These are phyloP conservation scores for Rhododendron molle DNA, from an alignment of 148 eudicot species.

Conservation along the genomic window DNA sequence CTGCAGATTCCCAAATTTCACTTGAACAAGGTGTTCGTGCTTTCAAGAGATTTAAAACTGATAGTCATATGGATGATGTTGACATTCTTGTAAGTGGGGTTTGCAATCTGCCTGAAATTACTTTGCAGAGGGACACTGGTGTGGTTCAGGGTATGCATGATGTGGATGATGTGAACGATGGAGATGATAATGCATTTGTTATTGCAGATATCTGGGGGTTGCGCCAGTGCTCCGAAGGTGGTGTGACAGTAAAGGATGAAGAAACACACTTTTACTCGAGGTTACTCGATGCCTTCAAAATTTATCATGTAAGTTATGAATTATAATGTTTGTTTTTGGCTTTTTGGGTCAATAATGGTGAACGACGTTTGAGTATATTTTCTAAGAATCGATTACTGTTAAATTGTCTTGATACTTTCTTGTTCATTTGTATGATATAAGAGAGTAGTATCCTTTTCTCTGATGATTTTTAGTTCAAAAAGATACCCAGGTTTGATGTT, in stretches of 20 bases:
- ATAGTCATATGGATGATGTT: constrained; percentile 32
- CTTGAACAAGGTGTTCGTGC: constrained; percentile 16
- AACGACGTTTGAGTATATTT: neutral
- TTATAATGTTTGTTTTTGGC: neutral
- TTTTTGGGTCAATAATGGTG: neutral
- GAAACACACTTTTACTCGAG: constrained; percentile 60
- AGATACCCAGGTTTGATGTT: neutral
- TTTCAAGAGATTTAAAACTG: constrained; percentile 46
- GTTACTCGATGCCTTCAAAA: constrained; percentile 64
- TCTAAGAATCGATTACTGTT: neutral
- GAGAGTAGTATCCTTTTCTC: neutral
- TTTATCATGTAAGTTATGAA: constrained; percentile 65
- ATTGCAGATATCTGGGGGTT: constrained; percentile 61
- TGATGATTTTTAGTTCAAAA: neutral
- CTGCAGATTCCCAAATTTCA: constrained; percentile 33
- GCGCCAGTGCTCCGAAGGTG: constrained; percentile 21
- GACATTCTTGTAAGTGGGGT: constrained; percentile 85
- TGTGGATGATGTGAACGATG: constrained; percentile 21
- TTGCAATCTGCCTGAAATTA: constrained; percentile 21
- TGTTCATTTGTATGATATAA: neutral
- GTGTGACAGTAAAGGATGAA: constrained; percentile 29
- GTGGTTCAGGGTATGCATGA: constrained; percentile 16
- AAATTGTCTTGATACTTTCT: neutral
- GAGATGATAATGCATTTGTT: constrained; percentile 22
- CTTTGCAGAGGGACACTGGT: constrained; percentile 28